Evolutionary conservation across 202 grass and related monocot genomes (phyloP), one percentile per base, ranked within the genome.

Genomic region (Dendrocalamus latiflorus): DNA sequence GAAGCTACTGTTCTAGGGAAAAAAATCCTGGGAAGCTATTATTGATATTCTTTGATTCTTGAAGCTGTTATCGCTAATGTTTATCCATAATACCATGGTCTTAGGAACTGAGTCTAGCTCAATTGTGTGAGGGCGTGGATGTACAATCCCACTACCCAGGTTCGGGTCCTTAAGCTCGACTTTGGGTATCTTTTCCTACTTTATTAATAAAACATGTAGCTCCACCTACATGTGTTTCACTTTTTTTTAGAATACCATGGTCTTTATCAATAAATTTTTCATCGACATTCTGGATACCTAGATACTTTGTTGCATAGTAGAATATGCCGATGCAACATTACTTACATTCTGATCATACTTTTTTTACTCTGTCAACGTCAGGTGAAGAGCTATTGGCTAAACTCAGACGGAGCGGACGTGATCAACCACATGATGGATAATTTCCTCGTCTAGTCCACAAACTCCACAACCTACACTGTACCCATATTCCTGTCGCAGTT

Each of bases 331-430:
- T 55, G 44, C 14, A 30, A 11, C 22, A 43, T 13, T 75, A 74
- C 30, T 74, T 13, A 64, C 56, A 77, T 71, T 25, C 26, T 49
- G 12, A 64, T 71, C 21, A 48, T 70, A 58, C 18, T 71, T 41
- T 57, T 9, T 68, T 65, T n/a, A n/a, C 74, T 72, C 21, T 63
- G 1, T 57, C 39, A 74, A 74, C 74, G 71, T 9, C 89, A 98
- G 95, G 93, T 98, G 47, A 98, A 98, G 84, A 98, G 95, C 91
- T 98, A 98, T 70, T 95, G 95, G 95, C 89, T 98, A 47, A 98
- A 98, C 66, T 98, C 95, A 10, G 93, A 97, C 42, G 95, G 95
- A 54, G 85, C 49, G 57, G 92, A 95, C 79, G 95, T 95, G 67
- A 91, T 98, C 70, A 90, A 76, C 77, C 95, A 98, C 89, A 98